Base-by-base conservation (phyloP, 1,284 basidiomycete species). In the Leucoagaricus sp. region DNA sequence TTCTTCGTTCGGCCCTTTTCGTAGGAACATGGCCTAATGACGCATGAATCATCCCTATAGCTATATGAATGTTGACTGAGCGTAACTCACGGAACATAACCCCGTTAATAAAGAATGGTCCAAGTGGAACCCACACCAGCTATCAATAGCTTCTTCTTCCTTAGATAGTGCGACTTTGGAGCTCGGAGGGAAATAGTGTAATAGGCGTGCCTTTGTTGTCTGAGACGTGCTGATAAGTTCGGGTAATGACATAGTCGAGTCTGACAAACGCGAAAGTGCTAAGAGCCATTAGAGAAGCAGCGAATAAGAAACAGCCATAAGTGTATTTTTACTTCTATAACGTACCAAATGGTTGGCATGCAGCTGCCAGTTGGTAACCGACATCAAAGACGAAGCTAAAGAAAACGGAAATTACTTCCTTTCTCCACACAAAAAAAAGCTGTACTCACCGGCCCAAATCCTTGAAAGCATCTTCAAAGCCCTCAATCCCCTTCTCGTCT, bases 41-140 rank as follows among this genome's bases (percentile, higher is more conserved):
- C 21, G 23, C 17, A 42, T 54, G 10, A 36, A 41, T 31, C 4
- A 25, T 26, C 9, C n/a, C 19, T 33, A n/a, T 48, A n/a, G 31
- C n/a, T n/a, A 29, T 33, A 15, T n/a, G 47, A 15, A 48, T 4
- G 13, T 33, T 10, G 5, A 15, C 13, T 36, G 3, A 21, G 5
- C 4, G 33, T 21, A 34, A 63, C 80, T 69, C 66, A 89, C 89
- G 36, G 89, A 90, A 67, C 94, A 96, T 21, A 98, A 83, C 1
- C 93, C 95, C 0, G 94, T 97, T 45, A 96, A 73, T 33, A 96
- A 74, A 1, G 91, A 93, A 67, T 96, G 93, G 67, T 96, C 94
- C 19, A 89, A 74, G 68, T 91, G 89, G 68, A 90, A 90, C 28
- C 89, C 89, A 70, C 89, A 91, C 83, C 91, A 91, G 59, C 85